phyloP scores from a whole-genome alignment of 768 basidiomycete species.

The Hebeloma cylindrosporum region DNA sequence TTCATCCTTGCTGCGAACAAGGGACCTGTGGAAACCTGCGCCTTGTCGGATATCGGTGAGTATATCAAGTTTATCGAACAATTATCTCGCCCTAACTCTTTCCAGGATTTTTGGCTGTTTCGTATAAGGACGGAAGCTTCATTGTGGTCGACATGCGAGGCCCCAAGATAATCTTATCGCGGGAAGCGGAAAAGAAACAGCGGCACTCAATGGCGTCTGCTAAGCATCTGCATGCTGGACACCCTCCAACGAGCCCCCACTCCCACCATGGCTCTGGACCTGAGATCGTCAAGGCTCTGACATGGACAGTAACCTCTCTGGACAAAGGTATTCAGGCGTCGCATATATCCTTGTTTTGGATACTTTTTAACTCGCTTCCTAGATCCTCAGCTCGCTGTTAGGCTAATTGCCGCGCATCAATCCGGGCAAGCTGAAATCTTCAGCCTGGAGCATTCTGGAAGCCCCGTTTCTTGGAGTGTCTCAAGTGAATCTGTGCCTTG shows the following conservation, averaged over 20 bases:
- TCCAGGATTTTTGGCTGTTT: constrained; percentile 75
- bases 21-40: constrained; percentile 52
- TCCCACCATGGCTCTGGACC: constrained; percentile 42
- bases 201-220: constrained; percentile 37
- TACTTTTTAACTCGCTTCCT: neutral
- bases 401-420: constrained; percentile 59
- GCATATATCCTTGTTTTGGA: neutral
- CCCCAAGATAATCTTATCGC: constrained; percentile 63
- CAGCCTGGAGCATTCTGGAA: constrained; percentile 41
- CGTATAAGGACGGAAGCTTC: constrained; percentile 60
- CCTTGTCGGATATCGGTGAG: constrained; percentile 75
- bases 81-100: constrained; percentile 5
- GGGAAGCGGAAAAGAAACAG: constrained; percentile 36
- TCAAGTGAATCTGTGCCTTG: constrained; percentile 32
- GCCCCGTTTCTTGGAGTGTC: constrained; percentile 37
- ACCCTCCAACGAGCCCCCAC: constrained; percentile 34
- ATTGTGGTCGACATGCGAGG: constrained; percentile 73
- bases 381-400: constrained; percentile 50
- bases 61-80: neutral
- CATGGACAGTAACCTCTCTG: constrained; percentile 65
- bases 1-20: constrained; percentile 53
- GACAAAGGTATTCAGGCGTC: constrained; percentile 43
- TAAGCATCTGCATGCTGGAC: constrained; percentile 4
- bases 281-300: constrained; percentile 53
- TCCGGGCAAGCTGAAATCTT: constrained; percentile 64